phyloP scores from a whole-genome alignment of 2,329 filamentous ascomycete genomes.

The Fusarium duplospermum region DNA sequence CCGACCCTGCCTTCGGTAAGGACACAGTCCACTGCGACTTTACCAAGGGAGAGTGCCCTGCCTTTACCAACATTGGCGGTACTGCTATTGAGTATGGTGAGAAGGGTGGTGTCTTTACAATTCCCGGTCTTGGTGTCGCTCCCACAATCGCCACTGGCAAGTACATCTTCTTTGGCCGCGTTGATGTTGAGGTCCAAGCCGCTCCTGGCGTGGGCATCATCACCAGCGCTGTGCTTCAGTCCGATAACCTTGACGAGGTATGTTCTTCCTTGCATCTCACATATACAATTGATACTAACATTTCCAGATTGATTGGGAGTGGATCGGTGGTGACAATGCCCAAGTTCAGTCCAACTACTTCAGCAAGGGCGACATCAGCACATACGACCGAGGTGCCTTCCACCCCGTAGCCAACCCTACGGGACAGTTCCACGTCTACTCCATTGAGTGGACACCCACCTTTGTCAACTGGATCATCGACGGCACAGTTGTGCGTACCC shows the following conservation, averaged over 20 bases:
- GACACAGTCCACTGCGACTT: constrained; percentile 71
- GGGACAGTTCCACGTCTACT: constrained; percentile 69
- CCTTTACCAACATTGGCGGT: constrained; percentile 40
- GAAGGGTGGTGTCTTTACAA: constrained; percentile 59
- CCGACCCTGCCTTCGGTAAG: constrained; percentile 75
- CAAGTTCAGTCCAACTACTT: constrained; percentile 88
- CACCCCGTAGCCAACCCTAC: constrained; percentile 64
- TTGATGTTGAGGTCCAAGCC: constrained; percentile 76
- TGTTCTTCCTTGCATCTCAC: fast-evolving
- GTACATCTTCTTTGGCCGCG: constrained; percentile 87
- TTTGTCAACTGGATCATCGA: constrained; percentile 74
- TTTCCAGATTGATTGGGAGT: constrained; percentile 82
- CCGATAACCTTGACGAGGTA: constrained; percentile 75
- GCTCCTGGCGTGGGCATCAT: constrained; percentile 81
- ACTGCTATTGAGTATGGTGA: constrained; percentile 41
- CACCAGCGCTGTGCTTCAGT: constrained; percentile 80
- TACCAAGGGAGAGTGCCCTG: constrained; percentile 65
- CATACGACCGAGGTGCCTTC: constrained; percentile 72
- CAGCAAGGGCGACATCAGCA: constrained; percentile 75
- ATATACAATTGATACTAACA: neutral
- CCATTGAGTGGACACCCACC: constrained; percentile 74
- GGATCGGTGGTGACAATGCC: constrained; percentile 75
- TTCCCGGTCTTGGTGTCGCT: constrained; percentile 64
- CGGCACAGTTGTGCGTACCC: constrained; percentile 68
- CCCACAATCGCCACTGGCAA: constrained; percentile 76